These are phyloP conservation scores for Kluyveromyces sp. DNA, from an alignment of 1,139 yeast genomes.

Conservation along the genomic window DNA sequence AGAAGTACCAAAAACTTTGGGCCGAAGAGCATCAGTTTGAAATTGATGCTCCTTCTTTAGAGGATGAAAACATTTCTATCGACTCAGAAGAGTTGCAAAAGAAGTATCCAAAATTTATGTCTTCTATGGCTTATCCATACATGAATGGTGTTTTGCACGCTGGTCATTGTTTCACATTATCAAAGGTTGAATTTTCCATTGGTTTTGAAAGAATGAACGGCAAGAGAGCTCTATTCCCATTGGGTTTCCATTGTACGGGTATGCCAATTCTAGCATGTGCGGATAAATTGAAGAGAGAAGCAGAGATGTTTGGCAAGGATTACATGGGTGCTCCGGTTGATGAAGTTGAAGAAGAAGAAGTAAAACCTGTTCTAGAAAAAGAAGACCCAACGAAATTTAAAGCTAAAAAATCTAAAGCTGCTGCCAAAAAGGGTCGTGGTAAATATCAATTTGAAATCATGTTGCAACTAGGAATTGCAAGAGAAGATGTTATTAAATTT, in stretches of 20 bases:
- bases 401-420: slow-evolving; percentile 89
- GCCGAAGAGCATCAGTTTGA: slow-evolving; percentile 77
- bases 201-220: slow-evolving; percentile 96
- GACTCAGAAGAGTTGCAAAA: slow-evolving; percentile 61
- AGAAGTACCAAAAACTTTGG: slow-evolving; percentile 85
- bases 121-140: slow-evolving; percentile 97
- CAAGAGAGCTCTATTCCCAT: slow-evolving; percentile 85
- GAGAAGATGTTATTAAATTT: slow-evolving; percentile 74
- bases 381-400: slow-evolving; percentile 85
- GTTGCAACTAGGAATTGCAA: slow-evolving; percentile 84
- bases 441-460: slow-evolving; percentile 94
- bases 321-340: slow-evolving; percentile 61
- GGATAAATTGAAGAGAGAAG: slow-evolving; percentile 87
- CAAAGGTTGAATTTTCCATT: slow-evolving; percentile 87
- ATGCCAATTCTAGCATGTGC: slow-evolving; percentile 98
- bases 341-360: slow-evolving; percentile 37
- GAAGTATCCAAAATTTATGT: slow-evolving; percentile 78
- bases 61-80: slow-evolving; percentile 52
- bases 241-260: slow-evolving; percentile 99
- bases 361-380: slow-evolving; percentile 33
- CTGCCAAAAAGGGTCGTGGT: slow-evolving; percentile 86
- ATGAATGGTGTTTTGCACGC: slow-evolving; percentile 99
- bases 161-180: slow-evolving; percentile 92
- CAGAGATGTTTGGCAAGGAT: slow-evolving; percentile 82
- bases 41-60: slow-evolving; percentile 74